These are phyloP conservation scores for Entophlyctis luteolus DNA, from an alignment of 192 early-diverging fungal species.

Conservation along the genomic window DNA sequence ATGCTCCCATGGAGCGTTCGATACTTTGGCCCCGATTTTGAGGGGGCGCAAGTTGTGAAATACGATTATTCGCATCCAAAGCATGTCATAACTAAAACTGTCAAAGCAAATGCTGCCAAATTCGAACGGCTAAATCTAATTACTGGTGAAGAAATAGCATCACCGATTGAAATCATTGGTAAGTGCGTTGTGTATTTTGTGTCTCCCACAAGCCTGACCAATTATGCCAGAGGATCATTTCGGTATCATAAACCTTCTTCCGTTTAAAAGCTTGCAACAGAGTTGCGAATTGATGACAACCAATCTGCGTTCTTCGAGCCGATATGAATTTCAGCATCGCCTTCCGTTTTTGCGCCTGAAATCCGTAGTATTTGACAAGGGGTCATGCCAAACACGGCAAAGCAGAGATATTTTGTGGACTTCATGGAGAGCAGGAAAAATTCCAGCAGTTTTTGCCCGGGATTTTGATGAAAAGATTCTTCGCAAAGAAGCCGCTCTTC, in stretches of 20 bases:
- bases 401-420: conserved; percentile 41
- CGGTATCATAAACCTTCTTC: neutral
- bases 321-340: neutral
- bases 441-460: conserved; percentile 40
- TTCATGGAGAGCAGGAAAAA: conserved; percentile 36
- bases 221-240: neutral
- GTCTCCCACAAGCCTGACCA: neutral
- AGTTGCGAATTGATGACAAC: neutral
- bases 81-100: conserved; percentile 29
- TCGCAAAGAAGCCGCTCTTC: conserved; percentile 31
- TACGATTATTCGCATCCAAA: conserved; percentile 50
- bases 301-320: neutral
- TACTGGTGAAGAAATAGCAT: neutral
- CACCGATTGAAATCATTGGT: neutral
- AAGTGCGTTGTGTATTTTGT: neutral
- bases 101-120: neutral
- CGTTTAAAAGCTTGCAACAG: neutral
- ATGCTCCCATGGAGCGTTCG: conserved; percentile 26
- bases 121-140: neutral
- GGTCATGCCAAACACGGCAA: conserved; percentile 21
- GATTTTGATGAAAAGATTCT: conserved; percentile 42
- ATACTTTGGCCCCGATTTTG: conserved; percentile 8
- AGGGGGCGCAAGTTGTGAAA: neutral
- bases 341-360: neutral
- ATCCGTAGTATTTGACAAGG: conserved; percentile 21